Percentiles rank a stretch among this genome's conserved stretches.
These are phyloP conservation scores for Ceratobasidium sp. DNA, from an alignment of 1,284 basidiomycete species.

Conservation along the genomic window DNA sequence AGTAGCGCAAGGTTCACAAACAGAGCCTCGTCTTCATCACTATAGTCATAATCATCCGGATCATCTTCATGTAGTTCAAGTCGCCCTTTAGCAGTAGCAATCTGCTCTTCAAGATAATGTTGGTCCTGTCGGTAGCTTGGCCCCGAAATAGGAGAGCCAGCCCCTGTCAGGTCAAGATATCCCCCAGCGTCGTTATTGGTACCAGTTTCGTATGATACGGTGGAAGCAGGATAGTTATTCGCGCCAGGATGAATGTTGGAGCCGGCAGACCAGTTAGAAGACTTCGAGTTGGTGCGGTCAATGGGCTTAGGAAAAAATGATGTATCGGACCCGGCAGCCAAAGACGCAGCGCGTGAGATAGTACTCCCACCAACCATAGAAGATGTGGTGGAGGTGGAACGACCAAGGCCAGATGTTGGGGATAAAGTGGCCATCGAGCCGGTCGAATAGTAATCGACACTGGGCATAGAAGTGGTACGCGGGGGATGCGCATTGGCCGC, in stretches of 20 bases:
- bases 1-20: conserved; percentile 90
- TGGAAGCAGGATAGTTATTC: conserved; percentile 7
- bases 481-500: not conserved
- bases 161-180: conserved; percentile 26
- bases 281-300: conserved; percentile 31
- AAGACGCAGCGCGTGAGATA: not conserved
- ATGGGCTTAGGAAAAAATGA: conserved; percentile 10
- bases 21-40: conserved; percentile 74
- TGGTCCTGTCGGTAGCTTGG: conserved; percentile 54
- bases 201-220: conserved; percentile 7
- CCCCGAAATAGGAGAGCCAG: conserved; percentile 42
- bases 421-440: not conserved
- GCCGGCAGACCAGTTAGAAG: conserved; percentile 35
- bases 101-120: conserved; percentile 59
- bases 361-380: not conserved
- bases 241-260: conserved; percentile 3
- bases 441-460: not conserved
- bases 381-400: conserved; percentile 19
- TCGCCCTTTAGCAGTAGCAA: conserved; percentile 45
- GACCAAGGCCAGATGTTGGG: conserved; percentile 12
- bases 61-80: conserved; percentile 61
- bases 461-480: conserved; percentile 27
- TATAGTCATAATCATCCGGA: conserved; percentile 54
- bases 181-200: conserved; percentile 1
- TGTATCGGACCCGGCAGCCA: not conserved